Evolutionary conservation across 2,329 filamentous ascomycete genomes (phyloP), one percentile per base, ranked within the genome.

Genomic region (Aspergillus viridinutans): DNA sequence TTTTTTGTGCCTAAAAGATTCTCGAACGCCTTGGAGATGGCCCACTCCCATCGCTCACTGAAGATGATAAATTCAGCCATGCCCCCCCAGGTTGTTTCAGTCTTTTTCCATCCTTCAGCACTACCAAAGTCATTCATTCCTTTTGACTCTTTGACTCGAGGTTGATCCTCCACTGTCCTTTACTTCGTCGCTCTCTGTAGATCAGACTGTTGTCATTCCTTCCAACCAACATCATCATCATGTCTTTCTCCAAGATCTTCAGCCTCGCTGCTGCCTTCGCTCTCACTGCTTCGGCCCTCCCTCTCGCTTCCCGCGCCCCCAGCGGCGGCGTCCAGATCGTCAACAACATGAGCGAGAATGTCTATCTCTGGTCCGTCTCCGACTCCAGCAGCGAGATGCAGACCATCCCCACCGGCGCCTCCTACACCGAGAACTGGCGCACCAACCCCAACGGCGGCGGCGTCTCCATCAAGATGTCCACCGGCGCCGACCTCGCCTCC

Each of bases 391-490:
- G 57, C 26, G 58, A 60, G 3, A 66, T 67, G 67, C 54, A 64
- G 14, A 66, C 61, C 47, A 32, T 71, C 14, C 28, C 55, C 28
- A 58, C 58, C 12, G 61, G 59, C 38, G 50, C 56, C 50, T 54
- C 52, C 54, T 71, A 67, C 59, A 51, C 42, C 49, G 66, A 71
- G 61, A 28, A 35, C 50, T 72, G 68, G 68, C 61, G 64, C 49
- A 67, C 51, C 61, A 70, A 69, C 64, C 54, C 65, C 54, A 64
- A 66, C 53, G 68, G 67, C 23, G 68, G 69, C 38, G 69, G 69
- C 45, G 59, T 72, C 59, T 72, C 69, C 35, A 68, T 72, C 61
- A 72, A 72, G 62, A 57, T 72, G 40, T 61, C 66, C 32, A 69
- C 66, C 35, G 55, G 58, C 12, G 49, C 58, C 7, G 49, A 54